Conservation (phyloP, 228 moss, liverwort and hornwort genomes). For the Sphagnum magellanicum region DNA sequence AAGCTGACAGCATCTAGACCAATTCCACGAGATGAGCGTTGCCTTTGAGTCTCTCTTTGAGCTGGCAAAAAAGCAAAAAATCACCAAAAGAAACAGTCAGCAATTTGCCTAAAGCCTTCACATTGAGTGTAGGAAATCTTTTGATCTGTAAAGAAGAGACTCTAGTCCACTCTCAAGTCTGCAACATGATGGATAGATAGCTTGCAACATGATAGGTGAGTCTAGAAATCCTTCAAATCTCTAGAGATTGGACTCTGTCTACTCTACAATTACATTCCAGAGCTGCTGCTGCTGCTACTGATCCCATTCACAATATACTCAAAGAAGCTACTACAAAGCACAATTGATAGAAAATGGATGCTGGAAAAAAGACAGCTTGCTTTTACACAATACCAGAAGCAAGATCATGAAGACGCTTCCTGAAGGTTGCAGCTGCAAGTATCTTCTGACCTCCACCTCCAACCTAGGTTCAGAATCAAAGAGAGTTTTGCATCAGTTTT, state of each 20-base stretch:
- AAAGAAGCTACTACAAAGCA: neutral
- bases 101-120: too few relatives aligned
- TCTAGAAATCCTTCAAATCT: neutral
- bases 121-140: too few relatives aligned
- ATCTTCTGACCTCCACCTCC: conserved; percentile 14
- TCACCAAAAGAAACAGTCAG: too few relatives aligned
- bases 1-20: conserved; percentile 61
- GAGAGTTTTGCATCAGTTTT: too few relatives aligned
- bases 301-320: too few relatives aligned
- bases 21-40: conserved; percentile 8
- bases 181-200: too few relatives aligned
- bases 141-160: too few relatives aligned
- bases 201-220: too few relatives aligned
- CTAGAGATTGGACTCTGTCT: neutral
- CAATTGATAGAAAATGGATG: neutral
- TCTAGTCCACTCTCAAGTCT: too few relatives aligned
- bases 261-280: too few relatives aligned
- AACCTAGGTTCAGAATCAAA: too few relatives aligned
- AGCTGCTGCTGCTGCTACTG: too few relatives aligned
- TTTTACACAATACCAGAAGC: conserved; percentile 33
- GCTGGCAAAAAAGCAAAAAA: conserved; percentile 18
- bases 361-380: neutral
- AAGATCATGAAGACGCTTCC: conserved; percentile 74
- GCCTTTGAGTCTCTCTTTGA: conserved; percentile 25
- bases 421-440: conserved; percentile 53